phyloP scores from a whole-genome alignment of 805 yeast genomes.

The Metschnikowia arizonensis region DNA sequence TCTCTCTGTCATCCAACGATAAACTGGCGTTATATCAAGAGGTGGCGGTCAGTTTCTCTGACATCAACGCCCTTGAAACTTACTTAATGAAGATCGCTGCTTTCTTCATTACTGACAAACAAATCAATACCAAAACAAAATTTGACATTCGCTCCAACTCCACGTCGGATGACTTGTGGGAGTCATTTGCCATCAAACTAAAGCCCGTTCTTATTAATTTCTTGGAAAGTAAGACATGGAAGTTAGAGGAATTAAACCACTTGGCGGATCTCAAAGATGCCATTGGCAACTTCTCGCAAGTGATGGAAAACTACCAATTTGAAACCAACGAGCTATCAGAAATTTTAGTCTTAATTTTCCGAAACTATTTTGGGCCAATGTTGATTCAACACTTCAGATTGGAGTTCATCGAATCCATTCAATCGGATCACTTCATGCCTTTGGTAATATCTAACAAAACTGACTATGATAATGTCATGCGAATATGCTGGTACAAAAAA shows the following conservation, averaged over 20 bases:
- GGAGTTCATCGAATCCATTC: constrained; percentile 59
- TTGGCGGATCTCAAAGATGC: constrained; percentile 55
- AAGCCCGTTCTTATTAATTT: constrained; percentile 54
- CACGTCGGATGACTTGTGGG: constrained; percentile 72
- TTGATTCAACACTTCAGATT: constrained; percentile 51
- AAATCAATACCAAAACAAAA: constrained; percentile 59
- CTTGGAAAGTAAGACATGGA: constrained; percentile 35
- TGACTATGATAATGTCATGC: constrained; percentile 60
- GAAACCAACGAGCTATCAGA: constrained; percentile 58
- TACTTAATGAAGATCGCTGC: constrained; percentile 66
- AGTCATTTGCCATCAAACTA: constrained; percentile 54
- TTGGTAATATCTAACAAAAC: constrained; percentile 58
- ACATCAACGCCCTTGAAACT: constrained; percentile 41
- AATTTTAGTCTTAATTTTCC: constrained; percentile 54
- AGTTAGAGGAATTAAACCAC: constrained; percentile 34
- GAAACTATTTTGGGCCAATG: constrained; percentile 53
- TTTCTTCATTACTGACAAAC: constrained; percentile 71
- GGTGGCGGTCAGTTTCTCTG: constrained; percentile 25
- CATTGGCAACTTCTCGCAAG: constrained; percentile 68
- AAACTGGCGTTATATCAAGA: constrained; percentile 30
- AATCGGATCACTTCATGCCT: constrained; percentile 87
- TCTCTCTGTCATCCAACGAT: constrained; percentile 24
- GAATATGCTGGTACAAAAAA: constrained; percentile 65
- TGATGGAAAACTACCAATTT: constrained; percentile 69
- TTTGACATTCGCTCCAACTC: constrained; percentile 59